Evolutionary conservation across 495 filamentous ascomycete genomes (phyloP), one percentile per base, ranked within the genome.

Genomic region (Parathielavia appendiculata): DNA sequence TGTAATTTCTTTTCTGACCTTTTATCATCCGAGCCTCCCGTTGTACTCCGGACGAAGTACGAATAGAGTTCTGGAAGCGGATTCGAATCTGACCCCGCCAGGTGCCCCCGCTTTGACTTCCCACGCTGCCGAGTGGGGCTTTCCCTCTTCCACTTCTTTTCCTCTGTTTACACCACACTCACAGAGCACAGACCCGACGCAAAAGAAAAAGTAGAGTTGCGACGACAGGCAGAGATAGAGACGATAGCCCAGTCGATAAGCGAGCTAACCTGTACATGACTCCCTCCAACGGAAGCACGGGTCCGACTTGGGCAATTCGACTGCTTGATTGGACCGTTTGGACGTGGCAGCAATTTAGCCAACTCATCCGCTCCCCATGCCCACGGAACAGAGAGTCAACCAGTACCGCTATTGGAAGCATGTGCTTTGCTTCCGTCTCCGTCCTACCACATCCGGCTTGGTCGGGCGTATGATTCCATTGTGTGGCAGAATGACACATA

Each of bases 341-440:
- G n/a, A 59, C 58, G 57, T 63, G 58, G 58, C 58, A 61, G 43
- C 52, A 54, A 62, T 64, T 60, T 60, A 54, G 65, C 59, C 62
- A 64, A 30, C 62, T 59, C 62, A 61, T 53, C 54, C 14, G 17
- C 23, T 43, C 41, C 43, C 51, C 38, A 26, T 30, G 41, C 41
- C 1, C 34, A 39, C 34, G 35, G 49, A 51, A 23, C 35, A 12
- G 49, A 39, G 19, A 35, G 26, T 30, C 26, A 30, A 30, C 26
- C 26, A 6, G 26, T 30, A 6, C 26, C 26, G 26, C 26, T 30
- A 2, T 30, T 30, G 13, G 19, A 13, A 8, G 34, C 22, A 12
- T 36, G 14, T 20, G 20, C 17, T 19, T 26, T 53, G 36, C 50
- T 40, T 41, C 50, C 30, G 46, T 22, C 36, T 52, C 50, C 50